Evolutionary conservation across 2,329 filamentous ascomycete genomes (phyloP), one percentile per base, ranked within the genome.

Genomic region (Aspergillus japonicus): DNA sequence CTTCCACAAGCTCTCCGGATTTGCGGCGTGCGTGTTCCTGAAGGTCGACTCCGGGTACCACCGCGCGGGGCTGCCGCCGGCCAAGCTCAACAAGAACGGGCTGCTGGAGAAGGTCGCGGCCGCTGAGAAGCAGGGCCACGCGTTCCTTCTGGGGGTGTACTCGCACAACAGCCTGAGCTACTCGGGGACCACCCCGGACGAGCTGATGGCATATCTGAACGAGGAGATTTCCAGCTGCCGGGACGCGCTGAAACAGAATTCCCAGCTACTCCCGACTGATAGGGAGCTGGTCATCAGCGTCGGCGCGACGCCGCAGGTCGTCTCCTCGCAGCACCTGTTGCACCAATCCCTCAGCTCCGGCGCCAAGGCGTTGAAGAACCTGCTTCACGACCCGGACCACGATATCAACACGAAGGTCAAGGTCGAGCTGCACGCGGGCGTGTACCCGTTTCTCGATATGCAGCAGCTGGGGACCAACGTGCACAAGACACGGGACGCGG

Each of bases 401-500:
- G 50, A 48, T 5, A 10, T 50, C 5, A 14, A 16, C 12, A 19
- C 33, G 19, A 16, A 31, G 5, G 78, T 82, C 53, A 74, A 69
- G 3, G 80, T 92, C 26, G 90, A 92, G 71, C 78, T 92, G 2
- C 90, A 93, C 71, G 89, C 90, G 0, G 90, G 89, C 31, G 88
- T 91, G 2, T 94, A 93, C 70, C 86, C 90, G 0, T 80, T 87
- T 3, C 82, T 94, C 8, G 91, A 95, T 72, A 80, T 93, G 67
- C 91, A 95, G 72, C 91, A 95, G 73, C 80, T 94, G 2, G 87
- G 89, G 1, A 91, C 90, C 0, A 85, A 88, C 67, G 87, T 89
- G 4, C 75, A 83, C 0, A 67, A 73, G 6, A 51, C 57, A 0
- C 77, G 54, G 66, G 56, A 58, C 2, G 51, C 67, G 0, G 68